Evolutionary conservation across 2,329 filamentous ascomycete genomes (phyloP).

Genomic region (Rhinocladiella similis): DNA sequence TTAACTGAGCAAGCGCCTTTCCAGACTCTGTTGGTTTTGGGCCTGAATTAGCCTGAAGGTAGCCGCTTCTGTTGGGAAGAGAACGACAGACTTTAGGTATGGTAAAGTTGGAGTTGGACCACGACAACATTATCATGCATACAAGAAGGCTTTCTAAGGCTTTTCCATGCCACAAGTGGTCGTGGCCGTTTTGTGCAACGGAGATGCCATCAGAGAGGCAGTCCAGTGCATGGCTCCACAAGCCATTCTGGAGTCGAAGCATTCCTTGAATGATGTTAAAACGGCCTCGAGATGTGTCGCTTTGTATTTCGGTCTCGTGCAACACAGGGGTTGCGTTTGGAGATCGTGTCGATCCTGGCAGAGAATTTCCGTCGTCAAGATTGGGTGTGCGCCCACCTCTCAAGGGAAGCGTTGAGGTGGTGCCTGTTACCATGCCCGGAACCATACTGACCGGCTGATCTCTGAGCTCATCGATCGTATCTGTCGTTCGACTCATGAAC

Average conservation of each 20-base stretch:
- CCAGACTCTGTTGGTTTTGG: constrained; percentile 11
- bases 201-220: constrained; percentile 79
- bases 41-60: constrained; percentile 11
- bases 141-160: constrained; percentile 84
- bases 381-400: constrained; percentile 10
- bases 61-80: constrained; percentile 19
- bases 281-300: constrained; percentile 23
- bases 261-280: constrained; percentile 26
- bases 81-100: constrained; percentile 22
- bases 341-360: constrained; percentile 9
- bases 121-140: constrained; percentile 78
- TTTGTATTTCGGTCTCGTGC: constrained; percentile 10
- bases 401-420: constrained; percentile 2
- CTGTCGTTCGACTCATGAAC: neutral
- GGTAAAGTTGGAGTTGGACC: constrained; percentile 76
- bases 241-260: constrained; percentile 69
- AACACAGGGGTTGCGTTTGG: constrained; percentile 6
- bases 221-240: constrained; percentile 84
- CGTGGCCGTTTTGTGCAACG: constrained; percentile 74
- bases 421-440: constrained; percentile 5
- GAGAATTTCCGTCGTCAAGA: constrained; percentile 5
- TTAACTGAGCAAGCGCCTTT: constrained; percentile 18
- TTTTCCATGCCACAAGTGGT: constrained; percentile 97
- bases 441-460: constrained; percentile 26
- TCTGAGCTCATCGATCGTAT: constrained; percentile 10